Percentiles rank a stretch among this genome's conserved stretches.
Conservation (phyloP, 2,329 filamentous ascomycete species). For the Paecilomyces sp. region DNA sequence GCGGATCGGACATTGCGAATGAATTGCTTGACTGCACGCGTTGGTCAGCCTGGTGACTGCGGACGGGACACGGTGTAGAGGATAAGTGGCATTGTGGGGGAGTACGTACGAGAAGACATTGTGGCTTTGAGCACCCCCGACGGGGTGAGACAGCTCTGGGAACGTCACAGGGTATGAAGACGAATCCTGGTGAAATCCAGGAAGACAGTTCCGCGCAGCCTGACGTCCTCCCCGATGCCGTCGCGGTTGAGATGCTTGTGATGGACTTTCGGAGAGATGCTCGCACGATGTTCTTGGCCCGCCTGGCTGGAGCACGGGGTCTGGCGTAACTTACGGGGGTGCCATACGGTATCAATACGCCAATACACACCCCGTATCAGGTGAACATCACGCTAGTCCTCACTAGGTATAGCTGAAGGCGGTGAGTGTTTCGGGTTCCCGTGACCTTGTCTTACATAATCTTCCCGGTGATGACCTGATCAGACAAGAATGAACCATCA, state of each 20-base stretch:
- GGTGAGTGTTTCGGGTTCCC: background rate
- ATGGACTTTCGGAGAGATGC: conserved; percentile 1
- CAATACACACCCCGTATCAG: background rate
- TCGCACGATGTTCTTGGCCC: background rate
- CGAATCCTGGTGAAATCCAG: background rate
- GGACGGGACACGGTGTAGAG: background rate
- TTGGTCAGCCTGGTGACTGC: conserved; percentile 1
- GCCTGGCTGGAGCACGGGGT: background rate
- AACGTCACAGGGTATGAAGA: conserved; percentile 1
- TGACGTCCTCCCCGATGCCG: background rate
- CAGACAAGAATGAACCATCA: background rate
- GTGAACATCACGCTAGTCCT: background rate
- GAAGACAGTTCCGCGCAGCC: background rate
- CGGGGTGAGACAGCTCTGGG: conserved; percentile 6
- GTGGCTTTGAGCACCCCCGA: conserved; percentile 44
- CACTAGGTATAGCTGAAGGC: background rate
- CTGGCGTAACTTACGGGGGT: background rate
- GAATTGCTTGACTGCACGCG: conserved; percentile 83
- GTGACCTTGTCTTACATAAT: background rate
- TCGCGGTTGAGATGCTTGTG: conserved; percentile 7
- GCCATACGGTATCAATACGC: background rate
- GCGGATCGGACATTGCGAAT: conserved; percentile 98
- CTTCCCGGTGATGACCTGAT: background rate
- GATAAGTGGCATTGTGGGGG: conserved; percentile 10
- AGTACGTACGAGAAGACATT: conserved; percentile 52